Percentiles rank a stretch among this genome's conserved stretches.
Evolutionary conservation across 805 yeast genomes (phyloP).

Genomic region (Candida odintsovae): DNA sequence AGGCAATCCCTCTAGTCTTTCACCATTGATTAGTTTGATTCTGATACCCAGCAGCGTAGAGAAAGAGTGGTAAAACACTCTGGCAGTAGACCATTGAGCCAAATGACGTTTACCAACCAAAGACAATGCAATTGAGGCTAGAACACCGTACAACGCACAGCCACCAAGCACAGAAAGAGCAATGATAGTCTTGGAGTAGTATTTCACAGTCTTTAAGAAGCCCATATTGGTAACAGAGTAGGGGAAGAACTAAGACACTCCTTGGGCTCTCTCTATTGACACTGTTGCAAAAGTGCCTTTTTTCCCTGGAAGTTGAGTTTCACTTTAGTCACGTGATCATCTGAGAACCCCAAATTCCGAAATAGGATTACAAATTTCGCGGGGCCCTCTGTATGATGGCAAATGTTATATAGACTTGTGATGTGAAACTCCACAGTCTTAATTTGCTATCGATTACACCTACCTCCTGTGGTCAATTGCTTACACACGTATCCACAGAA

Average conservation of each 20-base stretch:
- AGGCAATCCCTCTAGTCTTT: conserved; percentile 54
- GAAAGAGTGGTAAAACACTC: conserved; percentile 65
- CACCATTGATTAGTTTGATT: conserved; percentile 63
- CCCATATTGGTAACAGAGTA: conserved; percentile 2
- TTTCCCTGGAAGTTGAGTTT: background rate
- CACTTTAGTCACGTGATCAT: background rate
- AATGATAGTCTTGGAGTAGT: conserved; percentile 48
- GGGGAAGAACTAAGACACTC: background rate
- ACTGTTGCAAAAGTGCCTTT: no score
- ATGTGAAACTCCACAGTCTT: background rate
- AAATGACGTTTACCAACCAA: conserved; percentile 69
- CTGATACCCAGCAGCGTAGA: conserved; percentile 62
- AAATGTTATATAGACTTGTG: background rate
- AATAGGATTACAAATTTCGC: no score
- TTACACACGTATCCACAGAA: background rate
- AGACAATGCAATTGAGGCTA: conserved; percentile 64
- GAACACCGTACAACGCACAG: conserved; percentile 70
- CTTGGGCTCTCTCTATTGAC: background rate
- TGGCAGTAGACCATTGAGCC: conserved; percentile 86
- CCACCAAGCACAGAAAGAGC: conserved; percentile 48
- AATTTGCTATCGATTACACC: background rate
- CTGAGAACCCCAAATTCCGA: no score
- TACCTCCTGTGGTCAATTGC: background rate
- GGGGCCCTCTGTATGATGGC: background rate
- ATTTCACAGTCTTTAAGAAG: conserved; percentile 30